These are phyloP conservation scores for Nakazawaea laoshanensis DNA, from an alignment of 805 yeast species.

Conservation along the genomic window DNA sequence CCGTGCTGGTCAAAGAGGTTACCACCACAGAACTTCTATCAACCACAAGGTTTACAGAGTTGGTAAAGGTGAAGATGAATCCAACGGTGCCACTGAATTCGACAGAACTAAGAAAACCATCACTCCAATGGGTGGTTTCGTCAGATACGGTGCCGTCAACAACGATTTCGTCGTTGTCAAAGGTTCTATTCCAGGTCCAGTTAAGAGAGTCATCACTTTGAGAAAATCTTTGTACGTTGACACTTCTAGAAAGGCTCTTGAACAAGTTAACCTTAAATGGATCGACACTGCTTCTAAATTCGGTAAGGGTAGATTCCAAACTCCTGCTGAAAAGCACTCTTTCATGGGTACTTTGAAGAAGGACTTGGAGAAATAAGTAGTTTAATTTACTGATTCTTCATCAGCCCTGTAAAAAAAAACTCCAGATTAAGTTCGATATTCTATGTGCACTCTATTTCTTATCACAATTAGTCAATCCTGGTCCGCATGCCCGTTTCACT, in stretches of 20 bases:
- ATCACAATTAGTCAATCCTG: no score
- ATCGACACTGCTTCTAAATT: constrained; percentile 99
- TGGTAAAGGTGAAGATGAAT: constrained; percentile 93
- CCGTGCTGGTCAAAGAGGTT: constrained; percentile 99
- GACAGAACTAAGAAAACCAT: constrained; percentile 99
- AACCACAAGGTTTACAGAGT: constrained; percentile 99
- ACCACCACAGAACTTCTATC: constrained; percentile 99
- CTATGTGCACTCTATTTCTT: no score
- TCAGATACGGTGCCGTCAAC: constrained; percentile 96
- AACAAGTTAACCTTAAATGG: constrained; percentile 97
- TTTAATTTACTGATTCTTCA: no score
- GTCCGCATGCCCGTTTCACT: no score
- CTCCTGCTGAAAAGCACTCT: constrained; percentile 99
- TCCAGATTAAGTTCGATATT: no score
- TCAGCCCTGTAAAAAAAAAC: no score
- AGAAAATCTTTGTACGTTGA: constrained; percentile 98
- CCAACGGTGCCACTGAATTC: constrained; percentile 91
- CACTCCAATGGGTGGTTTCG: constrained; percentile 99
- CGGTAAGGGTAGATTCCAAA: constrained; percentile 99
- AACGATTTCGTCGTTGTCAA: constrained; percentile 96
- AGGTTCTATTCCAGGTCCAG: constrained; percentile 99
- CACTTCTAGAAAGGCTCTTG: constrained; percentile 96
- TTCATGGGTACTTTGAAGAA: constrained; percentile 99
- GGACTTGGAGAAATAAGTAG: constrained; percentile 51
- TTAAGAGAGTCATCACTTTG: constrained; percentile 98